Percentiles rank a stretch among this genome's conserved stretches.
Evolutionary conservation across 2,329 filamentous ascomycete species (phyloP).

Genomic region (Colletotrichum navitas): DNA sequence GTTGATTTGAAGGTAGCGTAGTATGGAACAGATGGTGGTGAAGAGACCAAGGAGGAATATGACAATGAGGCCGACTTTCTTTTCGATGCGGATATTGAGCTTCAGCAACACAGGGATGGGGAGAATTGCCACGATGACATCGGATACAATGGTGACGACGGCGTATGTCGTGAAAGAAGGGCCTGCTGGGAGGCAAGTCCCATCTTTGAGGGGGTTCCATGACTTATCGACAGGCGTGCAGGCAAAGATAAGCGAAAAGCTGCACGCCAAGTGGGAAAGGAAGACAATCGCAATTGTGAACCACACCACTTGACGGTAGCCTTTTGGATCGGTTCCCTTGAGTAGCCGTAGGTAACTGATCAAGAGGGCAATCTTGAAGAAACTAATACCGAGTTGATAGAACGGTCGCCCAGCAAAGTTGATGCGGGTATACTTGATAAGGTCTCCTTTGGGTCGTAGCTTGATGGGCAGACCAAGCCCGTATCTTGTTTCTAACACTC

Average conservation of each 20-base stretch:
- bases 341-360: conserved; percentile 66
- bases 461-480: conserved; percentile 63
- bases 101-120: conserved; percentile 63
- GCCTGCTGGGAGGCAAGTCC: conserved; percentile 60
- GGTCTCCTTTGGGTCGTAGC: conserved; percentile 57
- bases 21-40: conserved; percentile 66
- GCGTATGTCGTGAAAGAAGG: conserved; percentile 66
- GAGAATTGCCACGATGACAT: conserved; percentile 62
- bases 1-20: conserved; percentile 65
- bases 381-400: conserved; percentile 67
- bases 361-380: conserved; percentile 67
- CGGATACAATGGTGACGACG: conserved; percentile 64
- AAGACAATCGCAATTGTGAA: conserved; percentile 58
- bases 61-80: conserved; percentile 64
- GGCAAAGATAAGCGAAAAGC: conserved; percentile 63
- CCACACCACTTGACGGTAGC: conserved; percentile 61
- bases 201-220: conserved; percentile 57
- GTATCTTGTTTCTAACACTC: conserved; percentile 61
- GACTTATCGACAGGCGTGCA: conserved; percentile 62
- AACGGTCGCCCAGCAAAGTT: conserved; percentile 67
- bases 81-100: conserved; percentile 61
- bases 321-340: conserved; percentile 59
- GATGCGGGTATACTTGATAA: conserved; percentile 60
- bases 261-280: conserved; percentile 61
- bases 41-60: conserved; percentile 67